Evolutionary conservation across 2,329 filamentous ascomycete genomes (phyloP).

Genomic region (Dactylellina haptotyla): DNA sequence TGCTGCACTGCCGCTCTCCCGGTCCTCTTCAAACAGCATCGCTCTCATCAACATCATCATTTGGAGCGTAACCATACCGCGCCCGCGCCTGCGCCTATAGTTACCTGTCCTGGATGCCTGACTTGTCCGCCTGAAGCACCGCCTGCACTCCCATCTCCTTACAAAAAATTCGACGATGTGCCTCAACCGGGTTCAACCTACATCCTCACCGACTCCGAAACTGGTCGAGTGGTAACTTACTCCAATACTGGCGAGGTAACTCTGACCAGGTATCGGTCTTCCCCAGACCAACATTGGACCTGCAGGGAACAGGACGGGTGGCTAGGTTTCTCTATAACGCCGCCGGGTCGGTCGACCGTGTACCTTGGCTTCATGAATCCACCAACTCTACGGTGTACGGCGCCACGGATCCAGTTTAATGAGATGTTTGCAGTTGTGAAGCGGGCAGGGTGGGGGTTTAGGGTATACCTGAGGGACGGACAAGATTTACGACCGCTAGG

Average conservation of each 20-base stretch:
- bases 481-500: conserved; percentile 10
- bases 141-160: conserved; percentile 1
- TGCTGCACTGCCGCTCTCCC: not conserved
- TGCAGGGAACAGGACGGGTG: conserved; percentile 23
- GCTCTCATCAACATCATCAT: not conserved
- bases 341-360: conserved; percentile 15
- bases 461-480: conserved; percentile 17
- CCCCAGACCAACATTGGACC: conserved; percentile 13
- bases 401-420: not conserved
- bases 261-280: not conserved
- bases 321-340: conserved; percentile 12
- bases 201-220: conserved; percentile 21
- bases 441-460: conserved; percentile 3
- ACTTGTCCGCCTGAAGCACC: not conserved
- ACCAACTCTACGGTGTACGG: not conserved
- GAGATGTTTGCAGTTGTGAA: conserved; percentile 26
- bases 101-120: not conserved
- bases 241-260: not conserved
- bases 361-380: conserved; percentile 16
- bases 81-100: not conserved
- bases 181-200: conserved; percentile 15
- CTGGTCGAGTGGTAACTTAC: conserved; percentile 14
- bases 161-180: not conserved
- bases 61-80: not conserved
- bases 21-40: not conserved